These are phyloP conservation scores for Cokeromyces recurvatus DNA, from an alignment of 371 early-diverging fungal genomes.

Conservation along the genomic window DNA sequence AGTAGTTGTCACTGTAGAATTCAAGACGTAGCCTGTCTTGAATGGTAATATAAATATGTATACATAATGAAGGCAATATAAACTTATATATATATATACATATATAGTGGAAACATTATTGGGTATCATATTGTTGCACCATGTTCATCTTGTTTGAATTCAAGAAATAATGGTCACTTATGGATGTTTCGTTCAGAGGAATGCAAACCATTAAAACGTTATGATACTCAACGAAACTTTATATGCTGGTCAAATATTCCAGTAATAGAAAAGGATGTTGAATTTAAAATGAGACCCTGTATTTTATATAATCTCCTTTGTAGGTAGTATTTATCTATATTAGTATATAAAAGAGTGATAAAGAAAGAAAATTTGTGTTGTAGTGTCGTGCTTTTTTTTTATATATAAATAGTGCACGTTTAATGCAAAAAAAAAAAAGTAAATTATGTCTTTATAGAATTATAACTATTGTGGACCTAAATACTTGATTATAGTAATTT, in stretches of 20 bases:
- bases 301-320: background rate
- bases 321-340: background rate
- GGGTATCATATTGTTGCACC: constrained; percentile 97
- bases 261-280: too few relatives aligned
- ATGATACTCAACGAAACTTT: background rate
- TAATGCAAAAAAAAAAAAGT: too few relatives aligned
- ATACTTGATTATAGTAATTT: too few relatives aligned
- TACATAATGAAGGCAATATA: background rate
- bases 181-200: constrained; percentile 94
- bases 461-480: too few relatives aligned
- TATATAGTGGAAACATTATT: constrained; percentile 77
- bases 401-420: too few relatives aligned
- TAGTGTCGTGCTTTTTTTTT: too few relatives aligned
- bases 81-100: background rate
- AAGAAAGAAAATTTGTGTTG: too few relatives aligned
- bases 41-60: constrained; percentile 65
- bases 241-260: too few relatives aligned
- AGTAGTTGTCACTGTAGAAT: constrained; percentile 87
- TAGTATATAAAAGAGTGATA: too few relatives aligned
- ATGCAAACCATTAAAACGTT: constrained; percentile 52
- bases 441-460: too few relatives aligned
- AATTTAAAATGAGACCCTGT: background rate
- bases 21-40: constrained; percentile 88
- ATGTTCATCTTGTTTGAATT: constrained; percentile 80
- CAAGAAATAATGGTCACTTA: constrained; percentile 94